Percentiles rank a stretch among this genome's conserved stretches.
Evolutionary conservation across 1,284 basidiomycete genomes (phyloP).

Genomic region (Phylloboletellus chloephorus): DNA sequence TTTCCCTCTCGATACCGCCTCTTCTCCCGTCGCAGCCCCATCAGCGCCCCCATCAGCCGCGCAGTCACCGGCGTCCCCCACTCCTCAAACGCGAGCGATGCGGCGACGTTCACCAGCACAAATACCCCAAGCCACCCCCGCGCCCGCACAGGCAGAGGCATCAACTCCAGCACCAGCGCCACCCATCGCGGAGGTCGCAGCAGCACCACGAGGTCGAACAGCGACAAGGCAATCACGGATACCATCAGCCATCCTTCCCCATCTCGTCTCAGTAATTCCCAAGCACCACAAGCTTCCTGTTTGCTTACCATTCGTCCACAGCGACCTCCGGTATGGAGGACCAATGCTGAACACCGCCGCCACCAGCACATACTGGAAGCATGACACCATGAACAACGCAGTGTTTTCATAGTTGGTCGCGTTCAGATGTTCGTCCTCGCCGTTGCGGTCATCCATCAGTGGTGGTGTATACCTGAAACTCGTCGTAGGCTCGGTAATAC

Average conservation of each 20-base stretch:
- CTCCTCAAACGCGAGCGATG: constrained; percentile 77
- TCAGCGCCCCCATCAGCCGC: constrained; percentile 45
- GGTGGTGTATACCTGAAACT: constrained; percentile 58
- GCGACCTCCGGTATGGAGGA: constrained; percentile 90
- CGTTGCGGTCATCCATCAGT: constrained; percentile 45
- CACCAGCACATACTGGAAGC: constrained; percentile 97
- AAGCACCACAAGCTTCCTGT: constrained; percentile 1
- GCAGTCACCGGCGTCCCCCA: constrained; percentile 68
- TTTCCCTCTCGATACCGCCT: constrained; percentile 56
- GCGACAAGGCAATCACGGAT: constrained; percentile 59
- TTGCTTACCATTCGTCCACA: constrained; percentile 87
- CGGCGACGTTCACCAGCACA: constrained; percentile 68
- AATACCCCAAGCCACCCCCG: constrained; percentile 66
- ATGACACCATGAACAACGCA: constrained; percentile 87
- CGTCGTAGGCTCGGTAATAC: constrained; percentile 4
- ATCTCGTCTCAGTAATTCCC: constrained; percentile 12
- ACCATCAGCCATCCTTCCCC: constrained; percentile 70
- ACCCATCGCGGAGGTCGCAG: constrained; percentile 67
- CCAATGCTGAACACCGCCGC: constrained; percentile 97
- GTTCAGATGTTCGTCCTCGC: constrained; percentile 70
- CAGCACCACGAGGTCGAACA: constrained; percentile 73
- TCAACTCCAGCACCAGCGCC: constrained; percentile 63
- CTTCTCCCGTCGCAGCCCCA: constrained; percentile 40
- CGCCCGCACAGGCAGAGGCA: constrained; percentile 68
- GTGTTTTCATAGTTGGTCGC: constrained; percentile 95